Conservation (phyloP, 345 rosid genomes). For the Bretschneidera sinensis region DNA sequence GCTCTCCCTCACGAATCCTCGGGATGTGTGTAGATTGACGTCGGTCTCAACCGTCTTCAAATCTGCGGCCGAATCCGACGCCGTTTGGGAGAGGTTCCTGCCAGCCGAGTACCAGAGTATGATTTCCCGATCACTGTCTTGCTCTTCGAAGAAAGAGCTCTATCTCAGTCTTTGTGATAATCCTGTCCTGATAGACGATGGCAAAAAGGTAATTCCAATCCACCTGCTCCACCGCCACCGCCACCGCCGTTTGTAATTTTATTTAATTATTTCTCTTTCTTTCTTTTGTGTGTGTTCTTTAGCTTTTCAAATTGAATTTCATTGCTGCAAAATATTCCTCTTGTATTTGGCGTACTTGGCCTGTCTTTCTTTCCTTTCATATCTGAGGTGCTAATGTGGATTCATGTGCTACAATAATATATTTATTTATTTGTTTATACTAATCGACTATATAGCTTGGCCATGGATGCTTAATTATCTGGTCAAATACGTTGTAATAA, state of each 20-base stretch:
- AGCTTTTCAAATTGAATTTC: too few relatives aligned
- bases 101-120: conserved; percentile 33
- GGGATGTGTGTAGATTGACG: conserved; percentile 41
- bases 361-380: too few relatives aligned
- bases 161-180: conserved; percentile 32
- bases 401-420: too few relatives aligned
- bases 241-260: neutral
- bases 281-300: too few relatives aligned
- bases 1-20: conserved; percentile 40
- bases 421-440: too few relatives aligned
- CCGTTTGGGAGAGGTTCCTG: conserved; percentile 61
- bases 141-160: conserved; percentile 42
- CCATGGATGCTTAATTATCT: too few relatives aligned
- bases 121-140: conserved; percentile 16
- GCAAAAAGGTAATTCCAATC: conserved; percentile 49
- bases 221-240: neutral
- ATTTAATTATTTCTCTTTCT: neutral
- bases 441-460: too few relatives aligned
- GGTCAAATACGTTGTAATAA: too few relatives aligned
- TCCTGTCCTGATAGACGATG: conserved; percentile 51
- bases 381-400: too few relatives aligned
- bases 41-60: conserved; percentile 39
- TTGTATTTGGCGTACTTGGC: too few relatives aligned
- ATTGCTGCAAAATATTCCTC: too few relatives aligned
- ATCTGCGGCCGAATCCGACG: conserved; percentile 48